Conservation (phyloP, 305 asterid species). For the Fraxinus greggii region DNA sequence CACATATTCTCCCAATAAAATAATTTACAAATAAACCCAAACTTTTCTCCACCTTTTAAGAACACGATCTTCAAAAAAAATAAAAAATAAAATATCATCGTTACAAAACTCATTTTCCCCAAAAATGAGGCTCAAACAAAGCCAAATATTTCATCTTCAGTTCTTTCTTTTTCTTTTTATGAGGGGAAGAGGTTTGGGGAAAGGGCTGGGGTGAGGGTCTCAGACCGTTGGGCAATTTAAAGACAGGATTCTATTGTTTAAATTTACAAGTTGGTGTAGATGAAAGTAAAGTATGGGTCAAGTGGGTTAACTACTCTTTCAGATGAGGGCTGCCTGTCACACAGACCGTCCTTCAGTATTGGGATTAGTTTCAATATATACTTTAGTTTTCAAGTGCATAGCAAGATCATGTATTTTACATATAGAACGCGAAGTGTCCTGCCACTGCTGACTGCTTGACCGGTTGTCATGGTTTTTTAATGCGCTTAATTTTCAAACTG, state of each 20-base stretch:
- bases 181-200: neutral
- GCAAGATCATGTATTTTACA: neutral
- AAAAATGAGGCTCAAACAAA: neutral
- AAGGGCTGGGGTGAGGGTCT: neutral
- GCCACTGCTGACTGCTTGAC: neutral
- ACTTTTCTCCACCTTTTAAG: neutral
- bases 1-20: neutral
- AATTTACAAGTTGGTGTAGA: neutral
- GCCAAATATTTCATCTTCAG: neutral
- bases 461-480: neutral
- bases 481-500: neutral
- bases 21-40: too few relatives aligned
- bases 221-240: neutral
- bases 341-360: neutral
- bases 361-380: neutral
- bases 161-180: neutral
- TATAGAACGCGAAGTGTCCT: neutral
- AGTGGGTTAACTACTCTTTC: neutral
- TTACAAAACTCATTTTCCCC: neutral
- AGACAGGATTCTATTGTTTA: neutral
- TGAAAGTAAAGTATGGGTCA: neutral
- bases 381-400: neutral
- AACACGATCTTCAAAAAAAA: neutral
- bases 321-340: neutral
- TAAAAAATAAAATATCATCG: too few relatives aligned